Base-by-base conservation (phyloP, 345 rosid genomes). In the Stellera chamaejasme region DNA sequence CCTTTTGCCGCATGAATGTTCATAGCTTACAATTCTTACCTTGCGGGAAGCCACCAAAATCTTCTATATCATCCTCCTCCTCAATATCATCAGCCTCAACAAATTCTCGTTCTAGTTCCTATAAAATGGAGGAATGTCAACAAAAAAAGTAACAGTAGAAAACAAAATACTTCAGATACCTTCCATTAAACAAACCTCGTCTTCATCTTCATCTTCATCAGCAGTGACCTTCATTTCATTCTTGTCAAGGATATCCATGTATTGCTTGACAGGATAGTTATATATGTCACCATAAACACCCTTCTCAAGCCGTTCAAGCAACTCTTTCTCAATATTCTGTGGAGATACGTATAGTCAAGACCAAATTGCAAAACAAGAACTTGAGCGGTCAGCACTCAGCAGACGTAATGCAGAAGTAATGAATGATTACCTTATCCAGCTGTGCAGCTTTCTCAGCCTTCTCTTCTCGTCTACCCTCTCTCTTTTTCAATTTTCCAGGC, bases 61-160 rank as follows among this genome's bases (percentile, higher is more conserved):
- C 95, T 86, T 92, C 98, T 27, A 93, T 93, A 58, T 93, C 99
- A 13, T 85, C 90, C 66, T 88, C 97, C 56, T 77, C 91, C 62
- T 82, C 95, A 23, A 88, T 82, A 45, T 78, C 97, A 47, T 83
- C 86, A 57, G 70, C 89, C 74, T 88, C 96, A 55, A 93, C 90
- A 66, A 77, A 93, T 73, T 93, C 96, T 50, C 77, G 67, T 61
- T 75, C 78, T 54, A 67, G 67, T 59, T 79, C 98, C 95, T 82
- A 81, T 66, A 65, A 53, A 64, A 66, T 66, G 56, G 57, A 45
- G 58, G n/a, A 45, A 48, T 13, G n/a, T 43, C 26, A 45, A 19
- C 44, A 32, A 7, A 39, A 57, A 60, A 52, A 13, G 55, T 2
- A 19, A 61, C 6, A 49, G 36, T 32, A 10, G 9, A 55, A 14